Percentiles rank a stretch among this genome's conserved stretches.
Evolutionary conservation across 768 basidiomycete genomes (phyloP).

Genomic region (Serendipita sp.): DNA sequence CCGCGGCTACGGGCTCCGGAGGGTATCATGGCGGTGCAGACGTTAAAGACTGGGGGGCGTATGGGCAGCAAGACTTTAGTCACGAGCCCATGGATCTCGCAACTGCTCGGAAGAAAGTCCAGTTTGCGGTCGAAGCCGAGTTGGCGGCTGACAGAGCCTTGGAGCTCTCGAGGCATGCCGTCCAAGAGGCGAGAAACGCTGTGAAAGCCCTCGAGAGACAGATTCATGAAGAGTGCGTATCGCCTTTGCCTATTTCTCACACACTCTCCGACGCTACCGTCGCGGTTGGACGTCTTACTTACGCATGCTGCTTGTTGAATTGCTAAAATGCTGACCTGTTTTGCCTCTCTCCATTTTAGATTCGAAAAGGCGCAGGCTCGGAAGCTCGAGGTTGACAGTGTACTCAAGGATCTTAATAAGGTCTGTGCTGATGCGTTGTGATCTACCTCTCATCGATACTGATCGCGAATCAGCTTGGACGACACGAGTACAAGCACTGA

Average conservation of each 20-base stretch:
- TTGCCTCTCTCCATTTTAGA: neutral
- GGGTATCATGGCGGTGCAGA: neutral
- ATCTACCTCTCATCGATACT: neutral
- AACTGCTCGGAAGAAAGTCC: neutral
- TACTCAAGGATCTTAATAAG: conserved; percentile 1
- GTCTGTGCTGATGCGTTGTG: neutral
- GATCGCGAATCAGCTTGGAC: neutral
- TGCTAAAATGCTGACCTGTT: neutral
- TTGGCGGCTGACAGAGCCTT: neutral
- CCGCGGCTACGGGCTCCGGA: too few species aligned
- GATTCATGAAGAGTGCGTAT: neutral
- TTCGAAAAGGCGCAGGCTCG: neutral
- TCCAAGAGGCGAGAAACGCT: neutral
- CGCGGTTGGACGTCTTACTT: too few species aligned
- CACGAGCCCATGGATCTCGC: neutral
- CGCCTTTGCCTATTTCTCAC: neutral
- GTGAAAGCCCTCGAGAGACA: neutral
- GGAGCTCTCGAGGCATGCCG: neutral
- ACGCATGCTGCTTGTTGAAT: too few species aligned
- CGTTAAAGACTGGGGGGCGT: neutral
- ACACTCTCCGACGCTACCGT: neutral
- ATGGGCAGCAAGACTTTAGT: neutral
- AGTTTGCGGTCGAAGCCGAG: conserved; percentile 6
- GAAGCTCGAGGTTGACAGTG: neutral
- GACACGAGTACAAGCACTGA: neutral